Evolutionary conservation across 2,329 filamentous ascomycete genomes (phyloP), one percentile per base, ranked within the genome.

Genomic region (Colletotrichum spinosum): DNA sequence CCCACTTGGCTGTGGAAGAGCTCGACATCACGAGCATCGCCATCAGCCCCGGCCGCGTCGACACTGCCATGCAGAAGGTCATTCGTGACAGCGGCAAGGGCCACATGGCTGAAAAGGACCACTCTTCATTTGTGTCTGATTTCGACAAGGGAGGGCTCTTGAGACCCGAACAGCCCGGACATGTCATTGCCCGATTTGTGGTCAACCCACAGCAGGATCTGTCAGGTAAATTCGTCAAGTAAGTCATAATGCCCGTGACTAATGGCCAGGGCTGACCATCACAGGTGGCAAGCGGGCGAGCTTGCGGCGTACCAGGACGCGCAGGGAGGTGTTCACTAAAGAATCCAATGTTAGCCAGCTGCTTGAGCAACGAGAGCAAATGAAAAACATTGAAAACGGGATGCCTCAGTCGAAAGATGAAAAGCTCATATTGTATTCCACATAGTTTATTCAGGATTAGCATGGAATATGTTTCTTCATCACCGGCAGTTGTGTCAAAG

Each of bases 1-100:
- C 85, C 46, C 93, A 94, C 41, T 77, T 97, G 41, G 87, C 88
- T 0, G 83, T 84, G 1, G 94, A 97, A 74, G 94, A 97, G 76
- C 88, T 90, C 1, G 83, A 89, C 12, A 88, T 97, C 49, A 92
- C 87, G 0, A 89, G 88, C 11, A 79, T 97, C 0, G 84, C 92
- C 0, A 81, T 97, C 39, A 84, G 90, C 4, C 94, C 94, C 0
- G 94, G 94, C 2, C 88, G 92, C 50, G 91, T 97, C 8, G 92
- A 97, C 73, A 97, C 94, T 0, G 90, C 90, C 55, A 97, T 97
- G 94, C 94, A 97, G 76, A 84, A 84, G n/a, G 86, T 91, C 62
- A 86, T 99, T 62, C 84, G 96, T 55, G 89, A 94, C 51, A 75
- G 79, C 4, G 86, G 83, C 48, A 76, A 78, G 42, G 73, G 75